Evolutionary conservation across 768 basidiomycete species (phyloP).

Genomic region (Boletellus emodensis): DNA sequence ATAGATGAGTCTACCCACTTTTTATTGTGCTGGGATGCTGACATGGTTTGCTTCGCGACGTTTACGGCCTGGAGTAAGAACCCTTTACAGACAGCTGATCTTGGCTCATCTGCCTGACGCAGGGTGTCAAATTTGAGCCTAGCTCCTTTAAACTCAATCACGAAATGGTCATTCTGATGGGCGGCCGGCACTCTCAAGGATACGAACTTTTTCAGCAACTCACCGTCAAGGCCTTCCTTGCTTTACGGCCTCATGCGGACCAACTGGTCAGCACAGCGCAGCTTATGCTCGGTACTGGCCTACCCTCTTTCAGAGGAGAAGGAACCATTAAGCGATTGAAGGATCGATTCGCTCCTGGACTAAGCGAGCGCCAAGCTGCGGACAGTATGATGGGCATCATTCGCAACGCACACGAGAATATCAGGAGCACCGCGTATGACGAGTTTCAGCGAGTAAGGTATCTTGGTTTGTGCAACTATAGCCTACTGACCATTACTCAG

Average conservation of each 20-base stretch:
- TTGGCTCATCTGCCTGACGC: conserved; percentile 10
- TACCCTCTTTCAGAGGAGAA: conserved; percentile 98
- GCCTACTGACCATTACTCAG: conserved; percentile 26
- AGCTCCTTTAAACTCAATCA: conserved; percentile 97
- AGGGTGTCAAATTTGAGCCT: conserved; percentile 99
- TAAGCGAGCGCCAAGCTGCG: conserved; percentile 88
- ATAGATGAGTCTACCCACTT: conserved; percentile 76
- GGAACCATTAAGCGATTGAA: conserved; percentile 80
- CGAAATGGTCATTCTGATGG: conserved; percentile 98
- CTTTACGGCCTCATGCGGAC: conserved; percentile 90
- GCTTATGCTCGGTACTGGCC: conserved; percentile 91
- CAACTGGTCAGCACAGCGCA: conserved; percentile 85
- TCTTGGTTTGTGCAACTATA: not conserved
- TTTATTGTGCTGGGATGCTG: conserved; percentile 15
- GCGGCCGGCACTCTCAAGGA: conserved; percentile 89
- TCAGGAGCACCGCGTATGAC: conserved; percentile 90
- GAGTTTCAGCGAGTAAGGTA: conserved; percentile 82
- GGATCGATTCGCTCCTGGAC: conserved; percentile 78
- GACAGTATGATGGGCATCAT: conserved; percentile 90
- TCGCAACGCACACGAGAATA: conserved; percentile 92
- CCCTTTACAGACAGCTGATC: not conserved
- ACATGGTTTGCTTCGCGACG: conserved; percentile 23
- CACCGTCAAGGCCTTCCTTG: conserved; percentile 94
- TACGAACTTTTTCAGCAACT: conserved; percentile 93
- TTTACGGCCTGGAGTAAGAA: conserved; percentile 59